Percentiles rank a stretch among this genome's conserved stretches.
These are phyloP conservation scores for Cryptosporidium sp. DNA, from an alignment of 169 alveolate genomes.

Conservation along the genomic window DNA sequence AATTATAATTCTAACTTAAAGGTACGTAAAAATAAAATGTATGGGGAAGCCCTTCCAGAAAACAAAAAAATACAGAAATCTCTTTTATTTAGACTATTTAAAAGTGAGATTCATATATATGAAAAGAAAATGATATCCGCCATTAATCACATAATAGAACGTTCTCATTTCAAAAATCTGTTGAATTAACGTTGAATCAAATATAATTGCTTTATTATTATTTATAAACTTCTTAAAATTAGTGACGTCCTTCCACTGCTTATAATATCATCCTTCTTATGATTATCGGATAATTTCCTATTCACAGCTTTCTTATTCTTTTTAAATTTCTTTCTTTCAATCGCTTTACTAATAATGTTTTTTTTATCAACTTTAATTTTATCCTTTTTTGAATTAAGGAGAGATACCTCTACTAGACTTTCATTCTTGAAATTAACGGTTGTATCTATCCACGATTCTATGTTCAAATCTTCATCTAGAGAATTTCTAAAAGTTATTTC, in stretches of 20 bases:
- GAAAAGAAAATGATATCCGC: constrained; percentile 2
- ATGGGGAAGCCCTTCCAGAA: not conserved
- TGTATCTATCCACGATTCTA: constrained; percentile 30
- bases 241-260: not conserved
- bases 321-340: not conserved
- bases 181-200: not conserved
- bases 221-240: not conserved
- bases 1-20: not conserved
- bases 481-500: constrained; percentile 28
- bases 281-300: not conserved
- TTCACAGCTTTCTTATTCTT: not conserved
- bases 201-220: not conserved
- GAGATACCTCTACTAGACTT: not conserved
- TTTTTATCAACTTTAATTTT: not conserved
- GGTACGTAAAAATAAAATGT: not conserved
- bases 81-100: constrained; percentile 7
- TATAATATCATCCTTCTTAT: not conserved
- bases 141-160: constrained; percentile 1
- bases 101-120: not conserved
- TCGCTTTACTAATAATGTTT: not conserved
- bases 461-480: constrained; percentile 17
- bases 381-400: not conserved
- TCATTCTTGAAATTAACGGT: not conserved
- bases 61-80: not conserved
- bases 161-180: not conserved